phyloP scores from a whole-genome alignment of 2,329 filamentous ascomycete species.

The Samsoniella hepiali region DNA sequence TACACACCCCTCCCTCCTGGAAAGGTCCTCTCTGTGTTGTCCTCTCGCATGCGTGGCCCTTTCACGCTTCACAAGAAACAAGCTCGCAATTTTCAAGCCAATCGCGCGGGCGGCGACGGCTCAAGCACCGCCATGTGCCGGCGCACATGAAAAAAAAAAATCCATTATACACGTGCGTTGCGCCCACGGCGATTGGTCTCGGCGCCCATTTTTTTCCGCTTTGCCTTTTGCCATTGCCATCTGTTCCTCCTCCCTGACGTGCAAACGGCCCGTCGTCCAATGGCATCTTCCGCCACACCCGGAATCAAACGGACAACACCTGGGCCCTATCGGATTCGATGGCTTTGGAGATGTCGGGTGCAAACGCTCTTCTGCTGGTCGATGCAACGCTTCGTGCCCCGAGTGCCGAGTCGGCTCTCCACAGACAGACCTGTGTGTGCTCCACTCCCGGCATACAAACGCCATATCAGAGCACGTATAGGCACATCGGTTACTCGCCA shows the following conservation, averaged over 20 bases:
- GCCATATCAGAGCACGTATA: conserved; percentile 3
- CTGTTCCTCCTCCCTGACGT: conserved; percentile 3
- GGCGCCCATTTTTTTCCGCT: background rate
- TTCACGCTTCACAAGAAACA: background rate
- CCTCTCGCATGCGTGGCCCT: background rate
- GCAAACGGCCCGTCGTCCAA: background rate
- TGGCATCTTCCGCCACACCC: conserved; percentile 3
- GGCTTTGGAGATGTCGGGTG: conserved; percentile 10
- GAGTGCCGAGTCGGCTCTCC: conserved; percentile 12
- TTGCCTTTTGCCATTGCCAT: conserved; percentile 1
- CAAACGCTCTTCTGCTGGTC: conserved; percentile 10
- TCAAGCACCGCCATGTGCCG: conserved; percentile 1
- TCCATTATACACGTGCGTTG: conserved; percentile 6
- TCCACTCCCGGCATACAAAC: background rate
- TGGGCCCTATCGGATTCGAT: background rate
- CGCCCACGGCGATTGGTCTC: background rate
- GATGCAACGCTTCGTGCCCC: conserved; percentile 10
- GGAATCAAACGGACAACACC: conserved; percentile 9
- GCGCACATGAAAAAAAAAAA: conserved; percentile 1
- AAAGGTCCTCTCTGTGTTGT: background rate
- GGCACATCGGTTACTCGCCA: conserved; percentile 3
- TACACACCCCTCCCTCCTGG: background rate
- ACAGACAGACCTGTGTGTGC: background rate
- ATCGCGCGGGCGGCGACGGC: conserved; percentile 15
- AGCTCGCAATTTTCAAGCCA: conserved; percentile 2